Evolutionary conservation across 306 rosid species (phyloP), one percentile per base, ranked within the genome.

Genomic region (Dalbergia oliveri): DNA sequence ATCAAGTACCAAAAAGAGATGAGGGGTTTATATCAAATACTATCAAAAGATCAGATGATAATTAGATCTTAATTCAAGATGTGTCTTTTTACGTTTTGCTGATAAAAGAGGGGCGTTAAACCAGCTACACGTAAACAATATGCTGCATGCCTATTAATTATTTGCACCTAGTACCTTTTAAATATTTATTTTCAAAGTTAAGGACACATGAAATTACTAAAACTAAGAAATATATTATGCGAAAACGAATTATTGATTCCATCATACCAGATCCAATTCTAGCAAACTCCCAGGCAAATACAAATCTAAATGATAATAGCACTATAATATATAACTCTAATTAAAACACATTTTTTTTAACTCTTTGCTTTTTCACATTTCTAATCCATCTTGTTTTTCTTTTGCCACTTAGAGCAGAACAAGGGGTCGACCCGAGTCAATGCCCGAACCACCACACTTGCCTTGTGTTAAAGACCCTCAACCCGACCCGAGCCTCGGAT

Each of bases 381-480:
- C 9, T 54, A 26, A 4, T 50, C 5, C 5, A 11, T 57, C 39
- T 47, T 50, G 16, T 13, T 37, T 15, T 23, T 62, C 47, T 49
- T 34, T 43, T 16, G 41, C 61, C 37, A 76, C 54, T 35, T 35
- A 10, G 69, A 71, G 82, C 78, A 84, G 66, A 78, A 76, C 62
- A 53, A 21, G 44, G 91, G 90, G 73, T 88, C 68, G 83, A 92
- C 89, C 92, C 68, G 90, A 92, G 98, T 94, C 98, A 94, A 94
- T 94, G 84, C 97, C 98, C 98, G 97, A 94, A 94, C 98, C 98
- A 87, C 92, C 89, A 87, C 88, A 88, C 85, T 84, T 86, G 87
- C 94, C 69, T 78, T 45, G 85, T 73, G 88, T 65, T 73, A 75
- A 80, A 73, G 86, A 68, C 63, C 86, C 88, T 4, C 14, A 8